Conservation (phyloP, 257 asterid genomes). For the Lithospermum erythrorhizon region DNA sequence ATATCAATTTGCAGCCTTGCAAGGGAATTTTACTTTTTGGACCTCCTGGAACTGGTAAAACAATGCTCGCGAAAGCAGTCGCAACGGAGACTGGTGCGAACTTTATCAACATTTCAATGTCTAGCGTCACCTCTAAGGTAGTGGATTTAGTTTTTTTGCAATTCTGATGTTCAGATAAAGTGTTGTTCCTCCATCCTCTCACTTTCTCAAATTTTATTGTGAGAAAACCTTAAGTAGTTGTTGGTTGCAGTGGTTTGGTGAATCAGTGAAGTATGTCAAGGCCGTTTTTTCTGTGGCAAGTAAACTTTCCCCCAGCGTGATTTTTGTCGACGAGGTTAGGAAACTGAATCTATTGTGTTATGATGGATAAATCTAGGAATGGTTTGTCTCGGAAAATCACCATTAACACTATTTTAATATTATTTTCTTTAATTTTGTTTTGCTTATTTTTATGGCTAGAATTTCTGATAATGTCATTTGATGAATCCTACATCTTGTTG, state of each 20-base stretch:
- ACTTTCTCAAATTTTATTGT: not conserved
- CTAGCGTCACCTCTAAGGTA: slow-evolving; percentile 80
- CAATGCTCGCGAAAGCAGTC: slow-evolving; percentile 93
- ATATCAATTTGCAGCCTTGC: slow-evolving; percentile 53
- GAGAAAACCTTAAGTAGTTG: not conserved
- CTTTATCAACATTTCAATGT: slow-evolving; percentile 81
- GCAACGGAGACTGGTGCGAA: slow-evolving; percentile 90
- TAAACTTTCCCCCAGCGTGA: slow-evolving; percentile 76
- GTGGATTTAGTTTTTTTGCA: not conserved
- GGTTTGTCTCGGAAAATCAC: no score
- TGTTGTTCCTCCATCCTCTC: not conserved
- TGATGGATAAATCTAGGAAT: no score
- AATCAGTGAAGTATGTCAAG: slow-evolving; percentile 79
- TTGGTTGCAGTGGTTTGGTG: slow-evolving; percentile 73
- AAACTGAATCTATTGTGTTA: no score
- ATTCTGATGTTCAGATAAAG: not conserved
- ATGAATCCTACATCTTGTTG: no score
- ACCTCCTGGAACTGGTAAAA: slow-evolving; percentile 89
- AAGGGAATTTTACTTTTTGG: slow-evolving; percentile 90
- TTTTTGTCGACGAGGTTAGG: slow-evolving; percentile 59
- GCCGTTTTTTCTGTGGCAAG: slow-evolving; percentile 82
- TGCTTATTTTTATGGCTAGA: no score
- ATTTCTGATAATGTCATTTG: no score
- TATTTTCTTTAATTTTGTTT: no score
- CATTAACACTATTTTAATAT: no score